These are phyloP conservation scores for Cryptosporidium meleagridis DNA, from an alignment of 169 alveolate genomes.

Conservation along the genomic window DNA sequence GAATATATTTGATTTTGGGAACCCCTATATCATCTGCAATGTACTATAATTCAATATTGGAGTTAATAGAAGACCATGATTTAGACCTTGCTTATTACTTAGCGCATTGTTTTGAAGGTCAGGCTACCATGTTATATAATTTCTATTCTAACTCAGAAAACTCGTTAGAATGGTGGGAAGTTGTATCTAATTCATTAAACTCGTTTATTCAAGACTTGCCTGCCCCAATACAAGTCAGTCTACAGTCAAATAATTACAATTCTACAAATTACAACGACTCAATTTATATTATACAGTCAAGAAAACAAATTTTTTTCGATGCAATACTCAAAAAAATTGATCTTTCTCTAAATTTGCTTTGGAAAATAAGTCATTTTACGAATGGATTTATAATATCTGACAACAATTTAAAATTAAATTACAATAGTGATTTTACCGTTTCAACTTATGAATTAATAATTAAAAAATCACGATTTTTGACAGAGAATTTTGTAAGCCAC, in stretches of 20 bases:
- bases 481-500: conserved; percentile 13
- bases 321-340: conserved; percentile 24
- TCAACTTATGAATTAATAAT: conserved; percentile 17
- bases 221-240: conserved; percentile 27
- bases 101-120: conserved; percentile 46
- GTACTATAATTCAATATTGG: conserved; percentile 28
- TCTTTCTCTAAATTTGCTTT: conserved; percentile 5
- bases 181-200: conserved; percentile 17
- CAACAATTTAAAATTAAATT: background rate
- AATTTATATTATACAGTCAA: conserved; percentile 5
- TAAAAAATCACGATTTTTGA: conserved; percentile 26
- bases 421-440: background rate
- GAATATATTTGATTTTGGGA: conserved; percentile 25
- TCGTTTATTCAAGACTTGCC: conserved; percentile 54
- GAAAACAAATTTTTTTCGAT: conserved; percentile 44
- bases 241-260: background rate
- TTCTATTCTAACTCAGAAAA: conserved; percentile 10
- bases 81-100: conserved; percentile 2
- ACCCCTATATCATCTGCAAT: conserved; percentile 30
- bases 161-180: conserved; percentile 64
- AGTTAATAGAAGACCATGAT: conserved; percentile 7
- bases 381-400: conserved; percentile 2
- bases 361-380: background rate
- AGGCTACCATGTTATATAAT: conserved; percentile 7
- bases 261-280: background rate